A percentile compares a stretch with the other conserved stretches of the same genome.
Evolutionary conservation across 2,329 filamentous ascomycete genomes (phyloP).

Genomic region (Cryphonectria nitschkei): DNA sequence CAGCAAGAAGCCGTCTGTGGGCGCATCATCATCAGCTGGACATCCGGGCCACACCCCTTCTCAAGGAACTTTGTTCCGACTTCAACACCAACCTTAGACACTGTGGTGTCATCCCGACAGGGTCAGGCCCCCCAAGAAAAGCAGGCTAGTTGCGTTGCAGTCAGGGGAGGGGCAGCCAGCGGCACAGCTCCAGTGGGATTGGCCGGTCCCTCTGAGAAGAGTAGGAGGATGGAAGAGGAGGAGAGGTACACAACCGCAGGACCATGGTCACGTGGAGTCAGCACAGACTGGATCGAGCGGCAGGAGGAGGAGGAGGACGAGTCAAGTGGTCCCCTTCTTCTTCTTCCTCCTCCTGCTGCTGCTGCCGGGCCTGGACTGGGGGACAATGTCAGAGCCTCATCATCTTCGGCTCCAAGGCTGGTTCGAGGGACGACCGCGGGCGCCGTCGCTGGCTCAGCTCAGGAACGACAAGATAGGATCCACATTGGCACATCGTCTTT

Average conservation of each 20-base stretch:
- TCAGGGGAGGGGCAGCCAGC: conserved; percentile 25
- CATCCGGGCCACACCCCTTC: conserved; percentile 2
- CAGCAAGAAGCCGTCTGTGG: not conserved
- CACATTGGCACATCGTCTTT: conserved; percentile 22
- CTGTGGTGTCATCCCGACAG: conserved; percentile 14
- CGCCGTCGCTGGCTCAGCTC: not conserved
- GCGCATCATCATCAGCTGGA: conserved; percentile 10
- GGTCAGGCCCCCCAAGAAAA: conserved; percentile 23
- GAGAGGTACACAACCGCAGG: conserved; percentile 11
- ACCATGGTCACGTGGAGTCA: conserved; percentile 37
- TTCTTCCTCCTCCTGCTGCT: conserved; percentile 10
- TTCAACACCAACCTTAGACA: not conserved
- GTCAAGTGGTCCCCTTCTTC: conserved; percentile 18
- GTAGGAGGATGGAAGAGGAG: conserved; percentile 34
- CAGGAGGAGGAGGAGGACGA: conserved; percentile 19
- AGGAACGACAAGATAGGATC: conserved; percentile 14
- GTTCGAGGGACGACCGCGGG: conserved; percentile 2
- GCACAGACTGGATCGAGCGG: conserved; percentile 31
- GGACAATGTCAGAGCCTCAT: conserved; percentile 14
- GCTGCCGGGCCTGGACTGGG: conserved; percentile 15
- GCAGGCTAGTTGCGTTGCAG: conserved; percentile 19
- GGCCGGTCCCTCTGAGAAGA: conserved; percentile 23
- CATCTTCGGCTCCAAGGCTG: not conserved
- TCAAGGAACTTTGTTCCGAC: not conserved
- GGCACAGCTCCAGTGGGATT: conserved; percentile 29